These are phyloP conservation scores for Calvatia gigantea DNA, from an alignment of 768 basidiomycete species.

Conservation along the genomic window DNA sequence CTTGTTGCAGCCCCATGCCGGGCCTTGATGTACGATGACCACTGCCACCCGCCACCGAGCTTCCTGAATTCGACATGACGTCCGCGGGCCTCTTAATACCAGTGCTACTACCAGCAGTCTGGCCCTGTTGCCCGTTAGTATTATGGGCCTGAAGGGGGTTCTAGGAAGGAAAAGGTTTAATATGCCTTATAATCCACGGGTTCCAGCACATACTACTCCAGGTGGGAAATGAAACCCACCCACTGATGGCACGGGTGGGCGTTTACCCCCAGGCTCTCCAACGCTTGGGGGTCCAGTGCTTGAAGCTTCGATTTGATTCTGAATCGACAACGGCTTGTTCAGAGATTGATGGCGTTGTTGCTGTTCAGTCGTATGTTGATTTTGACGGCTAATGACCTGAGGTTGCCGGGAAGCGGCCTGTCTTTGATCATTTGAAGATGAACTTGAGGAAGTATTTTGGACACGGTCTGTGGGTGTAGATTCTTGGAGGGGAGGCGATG, in stretches of 20 bases:
- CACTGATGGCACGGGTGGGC: constrained; percentile 31
- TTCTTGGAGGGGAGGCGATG: constrained; percentile 1
- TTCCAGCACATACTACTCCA: constrained; percentile 35
- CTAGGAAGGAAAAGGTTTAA: constrained; percentile 3
- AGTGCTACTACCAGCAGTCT: constrained; percentile 10
- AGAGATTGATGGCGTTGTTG: constrained; percentile 18
- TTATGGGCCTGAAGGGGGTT: constrained; percentile 10
- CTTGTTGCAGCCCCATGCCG: constrained; percentile 40
- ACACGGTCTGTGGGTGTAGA: neutral
- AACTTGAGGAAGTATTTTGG: constrained; percentile 5
- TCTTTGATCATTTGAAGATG: neutral
- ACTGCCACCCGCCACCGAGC: constrained; percentile 14
- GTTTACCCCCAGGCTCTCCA: constrained; percentile 12
- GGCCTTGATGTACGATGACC: constrained; percentile 21
- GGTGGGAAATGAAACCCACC: constrained; percentile 50
- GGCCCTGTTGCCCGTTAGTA: constrained; percentile 5
- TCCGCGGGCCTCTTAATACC: constrained; percentile 34
- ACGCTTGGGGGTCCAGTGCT: constrained; percentile 2
- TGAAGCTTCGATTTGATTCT: constrained; percentile 19
- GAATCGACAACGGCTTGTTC: constrained; percentile 13
- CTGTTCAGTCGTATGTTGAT: constrained; percentile 6
- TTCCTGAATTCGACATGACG: constrained; percentile 14
- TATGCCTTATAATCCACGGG: constrained; percentile 7
- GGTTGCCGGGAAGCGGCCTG: constrained; percentile 7
- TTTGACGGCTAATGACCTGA: neutral